Evolutionary conservation across 2,329 filamentous ascomycete species (phyloP).

Genomic region (Monosporascus sp.): DNA sequence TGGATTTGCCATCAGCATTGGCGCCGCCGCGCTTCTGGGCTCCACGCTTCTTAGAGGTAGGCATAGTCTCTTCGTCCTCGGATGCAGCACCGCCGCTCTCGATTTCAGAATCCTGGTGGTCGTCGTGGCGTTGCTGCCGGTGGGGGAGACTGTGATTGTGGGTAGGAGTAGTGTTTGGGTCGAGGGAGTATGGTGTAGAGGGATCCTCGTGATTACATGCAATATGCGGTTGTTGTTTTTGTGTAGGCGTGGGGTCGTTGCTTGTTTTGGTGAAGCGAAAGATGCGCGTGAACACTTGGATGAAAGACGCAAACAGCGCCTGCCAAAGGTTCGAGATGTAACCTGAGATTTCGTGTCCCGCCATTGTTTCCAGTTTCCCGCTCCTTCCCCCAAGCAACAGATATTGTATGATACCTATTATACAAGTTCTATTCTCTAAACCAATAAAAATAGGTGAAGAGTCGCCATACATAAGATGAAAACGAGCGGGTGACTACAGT

Average conservation of each 20-base stretch:
- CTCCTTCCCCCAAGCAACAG: slow-evolving; percentile 5
- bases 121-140: slow-evolving; percentile 3
- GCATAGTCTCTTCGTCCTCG: slow-evolving; percentile 11
- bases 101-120: background rate
- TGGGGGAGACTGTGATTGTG: background rate
- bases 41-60: slow-evolving; percentile 23
- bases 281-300: slow-evolving; percentile 25
- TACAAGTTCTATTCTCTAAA: background rate
- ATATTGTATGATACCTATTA: background rate
- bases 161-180: background rate
- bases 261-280: slow-evolving; percentile 19
- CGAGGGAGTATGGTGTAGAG: background rate
- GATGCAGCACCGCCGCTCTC: background rate
- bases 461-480: no score
- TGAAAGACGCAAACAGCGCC: slow-evolving; percentile 29
- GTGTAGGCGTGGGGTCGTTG: slow-evolving; percentile 5
- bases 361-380: slow-evolving; percentile 21
- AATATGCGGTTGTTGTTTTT: background rate
- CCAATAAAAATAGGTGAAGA: no score
- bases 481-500: no score
- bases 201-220: background rate
- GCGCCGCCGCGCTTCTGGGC: slow-evolving; percentile 22
- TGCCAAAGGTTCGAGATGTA: slow-evolving; percentile 29
- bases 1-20: slow-evolving; percentile 14
- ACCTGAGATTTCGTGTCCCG: slow-evolving; percentile 29